Evolutionary conservation across 202 grass and related monocot genomes (phyloP), one percentile per base, ranked within the genome.

Genomic region (Cymbopogon flexuosus): DNA sequence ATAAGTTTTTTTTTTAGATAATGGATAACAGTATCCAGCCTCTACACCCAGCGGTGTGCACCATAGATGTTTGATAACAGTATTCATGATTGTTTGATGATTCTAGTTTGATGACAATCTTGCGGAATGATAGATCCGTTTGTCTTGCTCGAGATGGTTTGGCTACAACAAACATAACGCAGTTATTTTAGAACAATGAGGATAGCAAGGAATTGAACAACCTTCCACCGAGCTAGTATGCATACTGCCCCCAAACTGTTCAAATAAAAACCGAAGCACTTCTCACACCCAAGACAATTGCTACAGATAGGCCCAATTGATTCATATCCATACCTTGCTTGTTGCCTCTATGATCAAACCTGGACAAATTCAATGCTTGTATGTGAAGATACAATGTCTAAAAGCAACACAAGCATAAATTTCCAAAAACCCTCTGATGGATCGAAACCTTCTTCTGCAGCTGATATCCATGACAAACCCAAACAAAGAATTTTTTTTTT

Each of bases 381-480:
- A 8, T 70, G 16, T 54, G 43, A 40, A 42, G 14, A 22, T 74
- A 19, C 11, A 18, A 80, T 58, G 2, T 23, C 12, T 29, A 75
- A 19, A 75, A 47, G 37, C 40, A 59, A 33, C 64, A 21, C 5
- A 39, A 70, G 23, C 13, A 68, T 47, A 65, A 14, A 64, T 42
- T 64, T 78, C 21, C 31, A 43, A 11, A 43, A 11, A 22, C 62
- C 72, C 27, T 27, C 2, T 27, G 27, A n/a, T 16, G 5, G 35
- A 16, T 70, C 21, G 10, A 15, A 52, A 65, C 19, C 31, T 64
- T 31, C 8, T 51, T 62, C 15, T 62, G 41, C 43, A 36, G 8
- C 56, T n/a, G 64, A 63, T 77, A 82, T 59, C 34, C 4, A 58
- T 31, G 57, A 78, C 14, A 74, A 87, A 74, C 49, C 30, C 49